phyloP scores from a whole-genome alignment of 305 asterid genomes.

The Fraxinus latifolia region DNA sequence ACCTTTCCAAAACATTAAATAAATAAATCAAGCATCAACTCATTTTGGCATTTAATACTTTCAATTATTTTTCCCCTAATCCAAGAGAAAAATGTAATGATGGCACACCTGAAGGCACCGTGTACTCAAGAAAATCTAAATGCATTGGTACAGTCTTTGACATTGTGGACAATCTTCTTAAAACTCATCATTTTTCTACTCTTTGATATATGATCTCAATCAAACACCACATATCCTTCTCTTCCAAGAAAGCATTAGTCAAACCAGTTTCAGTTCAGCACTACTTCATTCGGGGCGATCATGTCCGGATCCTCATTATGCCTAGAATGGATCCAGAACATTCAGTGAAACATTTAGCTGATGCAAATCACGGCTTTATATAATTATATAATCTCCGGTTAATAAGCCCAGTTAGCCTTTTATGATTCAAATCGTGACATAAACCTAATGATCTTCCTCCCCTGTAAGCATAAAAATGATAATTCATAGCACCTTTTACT shows the following conservation, averaged over 20 bases:
- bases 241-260: not conserved
- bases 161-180: not conserved
- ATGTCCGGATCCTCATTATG: not conserved
- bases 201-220: not conserved
- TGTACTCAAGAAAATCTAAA: not conserved
- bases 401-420: not conserved
- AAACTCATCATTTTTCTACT: slow-evolving; percentile 4
- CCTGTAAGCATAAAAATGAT: not conserved
- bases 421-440: slow-evolving; percentile 11
- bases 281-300: not conserved
- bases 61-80: not conserved
- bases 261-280: not conserved
- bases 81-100: not conserved
- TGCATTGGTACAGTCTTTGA: not conserved
- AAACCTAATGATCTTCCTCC: not conserved
- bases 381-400: not conserved
- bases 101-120: not conserved
- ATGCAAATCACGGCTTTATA: not conserved
- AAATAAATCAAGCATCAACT: not conserved
- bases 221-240: slow-evolving; percentile 11
- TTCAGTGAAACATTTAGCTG: not conserved
- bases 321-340: not conserved
- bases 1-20: not conserved
- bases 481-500: not conserved
- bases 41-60: not conserved